Conservation (phyloP, 352 stramenopile genomes). For the Globisporangium takayamanum region DNA sequence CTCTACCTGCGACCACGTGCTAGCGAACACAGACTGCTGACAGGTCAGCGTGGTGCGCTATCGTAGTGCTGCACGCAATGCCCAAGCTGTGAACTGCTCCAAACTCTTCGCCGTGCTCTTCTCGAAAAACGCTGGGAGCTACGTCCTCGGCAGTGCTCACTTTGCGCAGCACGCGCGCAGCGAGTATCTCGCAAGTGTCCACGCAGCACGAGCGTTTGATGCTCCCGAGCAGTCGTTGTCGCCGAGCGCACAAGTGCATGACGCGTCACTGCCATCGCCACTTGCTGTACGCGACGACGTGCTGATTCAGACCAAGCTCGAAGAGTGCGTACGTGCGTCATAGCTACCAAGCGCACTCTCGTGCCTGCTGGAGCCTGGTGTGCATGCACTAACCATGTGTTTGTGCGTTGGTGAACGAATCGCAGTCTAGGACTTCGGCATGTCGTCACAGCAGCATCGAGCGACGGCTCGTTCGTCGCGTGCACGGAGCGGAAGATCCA, state of each 20-base stretch:
- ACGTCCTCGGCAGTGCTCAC: conserved; percentile 27
- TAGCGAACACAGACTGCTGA: too few species aligned
- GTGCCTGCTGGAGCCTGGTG: too few species aligned
- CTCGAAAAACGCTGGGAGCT: conserved; percentile 24
- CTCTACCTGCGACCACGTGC: background rate
- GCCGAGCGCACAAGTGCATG: background rate
- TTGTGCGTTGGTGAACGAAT: background rate
- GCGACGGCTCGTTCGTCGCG: conserved; percentile 17
- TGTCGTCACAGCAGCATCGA: conserved; percentile 18
- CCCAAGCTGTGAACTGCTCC: conserved; percentile 26
- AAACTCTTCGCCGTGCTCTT: conserved; percentile 43
- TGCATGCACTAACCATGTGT: background rate
- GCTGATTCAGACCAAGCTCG: conserved; percentile 21
- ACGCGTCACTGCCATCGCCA: conserved; percentile 1
- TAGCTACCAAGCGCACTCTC: too few species aligned
- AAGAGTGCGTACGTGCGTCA: conserved; percentile 19
- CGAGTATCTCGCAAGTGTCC: conserved; percentile 11
- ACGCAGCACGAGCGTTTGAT: too few species aligned
- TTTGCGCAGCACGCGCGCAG: conserved; percentile 22
- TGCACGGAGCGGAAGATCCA: conserved; percentile 34
- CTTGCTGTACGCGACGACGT: background rate
- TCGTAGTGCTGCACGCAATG: background rate
- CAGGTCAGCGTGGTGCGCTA: too few species aligned
- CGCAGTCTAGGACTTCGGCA: conserved; percentile 32
- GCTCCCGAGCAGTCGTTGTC: too few species aligned